Conservation (phyloP, 2,329 filamentous ascomycete genomes). For the Fusarium nodosum region DNA sequence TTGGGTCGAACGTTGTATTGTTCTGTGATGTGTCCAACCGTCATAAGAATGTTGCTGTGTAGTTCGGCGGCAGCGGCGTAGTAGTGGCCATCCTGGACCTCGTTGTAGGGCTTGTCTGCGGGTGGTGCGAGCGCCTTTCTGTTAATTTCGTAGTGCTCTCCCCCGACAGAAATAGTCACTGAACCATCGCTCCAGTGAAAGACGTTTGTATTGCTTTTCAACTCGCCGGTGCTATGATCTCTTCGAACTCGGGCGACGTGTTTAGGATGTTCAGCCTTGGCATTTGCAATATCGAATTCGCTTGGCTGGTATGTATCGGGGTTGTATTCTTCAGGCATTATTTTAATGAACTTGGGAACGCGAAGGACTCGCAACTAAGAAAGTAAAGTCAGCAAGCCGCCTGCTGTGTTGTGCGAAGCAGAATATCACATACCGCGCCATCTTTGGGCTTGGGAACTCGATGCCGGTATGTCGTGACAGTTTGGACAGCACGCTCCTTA, state of each 20-base stretch:
- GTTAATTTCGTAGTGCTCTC: conserved; percentile 80
- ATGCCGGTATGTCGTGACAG: conserved; percentile 76
- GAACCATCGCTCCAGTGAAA: conserved; percentile 86
- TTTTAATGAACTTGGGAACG: conserved; percentile 78
- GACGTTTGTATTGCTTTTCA: conserved; percentile 81
- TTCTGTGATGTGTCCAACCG: conserved; percentile 81
- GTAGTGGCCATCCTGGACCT: conserved; percentile 79
- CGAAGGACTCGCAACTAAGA: conserved; percentile 76
- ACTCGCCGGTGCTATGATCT: conserved; percentile 72
- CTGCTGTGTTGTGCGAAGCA: neutral
- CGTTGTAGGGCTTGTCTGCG: conserved; percentile 71
- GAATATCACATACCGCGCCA: conserved; percentile 68
- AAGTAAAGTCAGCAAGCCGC: conserved; percentile 19
- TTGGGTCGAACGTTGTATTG: conserved; percentile 78
- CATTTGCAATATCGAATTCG: conserved; percentile 67
- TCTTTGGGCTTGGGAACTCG: conserved; percentile 78
- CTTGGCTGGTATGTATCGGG: conserved; percentile 74
- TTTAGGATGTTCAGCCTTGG: conserved; percentile 68
- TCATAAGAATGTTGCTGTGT: conserved; percentile 75
- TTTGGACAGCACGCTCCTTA: conserved; percentile 70
- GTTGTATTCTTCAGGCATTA: conserved; percentile 77
- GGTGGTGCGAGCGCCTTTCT: conserved; percentile 77
- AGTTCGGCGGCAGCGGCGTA: conserved; percentile 81
- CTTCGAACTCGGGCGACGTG: conserved; percentile 78
- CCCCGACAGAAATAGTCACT: conserved; percentile 79